Conservation (phyloP, 768 basidiomycete species). For the Hericium erinaceus region DNA sequence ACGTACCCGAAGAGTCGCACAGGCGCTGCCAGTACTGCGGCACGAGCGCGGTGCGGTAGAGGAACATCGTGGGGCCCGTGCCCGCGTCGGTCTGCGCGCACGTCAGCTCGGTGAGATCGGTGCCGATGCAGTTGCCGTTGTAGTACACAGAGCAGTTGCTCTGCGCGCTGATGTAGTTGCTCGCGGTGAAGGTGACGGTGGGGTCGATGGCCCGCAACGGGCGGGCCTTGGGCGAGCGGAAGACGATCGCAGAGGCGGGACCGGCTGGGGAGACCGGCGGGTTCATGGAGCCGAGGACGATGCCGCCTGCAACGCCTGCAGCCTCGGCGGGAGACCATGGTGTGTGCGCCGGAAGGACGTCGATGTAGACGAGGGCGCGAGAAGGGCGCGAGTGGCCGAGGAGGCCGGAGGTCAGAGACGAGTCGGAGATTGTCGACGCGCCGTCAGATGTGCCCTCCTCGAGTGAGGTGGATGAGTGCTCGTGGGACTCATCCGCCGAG, state of each 20-base stretch:
- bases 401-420: slow-evolving; percentile 9
- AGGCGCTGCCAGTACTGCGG: slow-evolving; percentile 60
- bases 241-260: slow-evolving; percentile 13
- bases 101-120: slow-evolving; percentile 30
- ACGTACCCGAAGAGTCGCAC: slow-evolving; percentile 44
- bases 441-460: slow-evolving; percentile 9
- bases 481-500: slow-evolving; percentile 2
- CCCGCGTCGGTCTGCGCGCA: slow-evolving; percentile 6
- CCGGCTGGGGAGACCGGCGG: slow-evolving; percentile 8
- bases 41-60: slow-evolving; percentile 54
- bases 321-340: slow-evolving; percentile 15
- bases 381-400: slow-evolving; percentile 28
- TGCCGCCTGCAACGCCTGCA: slow-evolving; percentile 7
- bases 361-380: slow-evolving; percentile 19
- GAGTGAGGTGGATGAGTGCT: slow-evolving; percentile 7
- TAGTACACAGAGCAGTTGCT: slow-evolving; percentile 48
- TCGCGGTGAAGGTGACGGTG: slow-evolving; percentile 53
- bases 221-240: slow-evolving; percentile 31
- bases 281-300: slow-evolving; percentile 7
- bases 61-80: slow-evolving; percentile 14
- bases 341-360: slow-evolving; percentile 10
- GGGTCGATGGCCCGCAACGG: slow-evolving; percentile 54
- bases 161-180: slow-evolving; percentile 35
- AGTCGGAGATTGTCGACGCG: slow-evolving; percentile 9
- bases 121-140: slow-evolving; percentile 39